Evolutionary conservation across 1,284 basidiomycete species (phyloP), one percentile per base, ranked within the genome.

Genomic region (Moesziomyces globuligerus): DNA sequence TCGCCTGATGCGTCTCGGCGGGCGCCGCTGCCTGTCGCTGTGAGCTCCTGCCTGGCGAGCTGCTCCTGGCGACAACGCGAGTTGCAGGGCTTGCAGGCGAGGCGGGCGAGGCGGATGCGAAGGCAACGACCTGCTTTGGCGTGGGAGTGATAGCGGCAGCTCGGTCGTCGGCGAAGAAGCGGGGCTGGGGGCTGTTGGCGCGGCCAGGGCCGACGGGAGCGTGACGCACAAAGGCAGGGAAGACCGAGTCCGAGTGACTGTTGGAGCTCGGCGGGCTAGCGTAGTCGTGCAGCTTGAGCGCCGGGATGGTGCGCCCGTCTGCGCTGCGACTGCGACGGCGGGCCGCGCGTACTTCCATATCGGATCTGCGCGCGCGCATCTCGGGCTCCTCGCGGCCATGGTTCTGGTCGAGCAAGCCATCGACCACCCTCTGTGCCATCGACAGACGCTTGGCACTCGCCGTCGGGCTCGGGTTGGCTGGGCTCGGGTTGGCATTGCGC

Each of bases 351-450:
- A 60, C 62, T 29, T 65, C 52, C 48, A 61, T 62, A 37, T 62
- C 66, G 38, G 52, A 47, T 10, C 66, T 40, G 29, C 48, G 53
- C 11, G 67, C 34, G 28, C 68, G 52, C 58, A 67, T 66, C 28
- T 62, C 64, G n/a, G 72, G 72, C 49, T 74, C 72, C 24, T 74
- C 72, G 39, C 54, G 66, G 5, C 72, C 72, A 17, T 52, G 68
- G 20, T 61, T 58, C 38, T 65, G 62, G 18, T 50, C 48, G 23
- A 74, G 56, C n/a, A 65, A 21, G 25, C 72, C 72, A 25, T 71
- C 64, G 5, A 65, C 68, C 8, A 74, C 72, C 32, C 52, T 53
- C 41, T 71, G 56, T 1, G 72, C 56, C 64, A 74, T 74, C 24
- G 68, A 74, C 49, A 61, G 40, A n/a, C 70, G 42, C 56, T 61